Evolutionary conservation across 495 filamentous ascomycete genomes (phyloP).

Genomic region (Alectoria sarmentosa): DNA sequence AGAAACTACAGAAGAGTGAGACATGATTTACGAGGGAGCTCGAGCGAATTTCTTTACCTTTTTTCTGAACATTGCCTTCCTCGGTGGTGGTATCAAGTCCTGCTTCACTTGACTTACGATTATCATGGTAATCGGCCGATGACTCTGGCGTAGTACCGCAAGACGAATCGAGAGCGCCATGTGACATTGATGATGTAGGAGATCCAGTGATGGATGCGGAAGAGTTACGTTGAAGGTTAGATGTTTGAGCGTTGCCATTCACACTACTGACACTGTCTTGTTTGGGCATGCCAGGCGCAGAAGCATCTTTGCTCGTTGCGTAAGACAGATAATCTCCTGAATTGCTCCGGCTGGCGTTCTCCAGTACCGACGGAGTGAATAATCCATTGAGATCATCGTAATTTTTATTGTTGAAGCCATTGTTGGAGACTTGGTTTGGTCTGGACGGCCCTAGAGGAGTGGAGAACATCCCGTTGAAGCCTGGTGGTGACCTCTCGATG

Average conservation of each 20-base stretch:
- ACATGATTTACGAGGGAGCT: constrained; percentile 21
- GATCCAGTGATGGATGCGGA: constrained; percentile 40
- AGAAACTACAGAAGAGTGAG: constrained; percentile 27
- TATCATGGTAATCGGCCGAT: constrained; percentile 46
- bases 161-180: constrained; percentile 51
- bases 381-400: constrained; percentile 36
- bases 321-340: constrained; percentile 24
- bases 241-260: constrained; percentile 18
- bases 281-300: constrained; percentile 12
- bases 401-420: constrained; percentile 33
- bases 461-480: constrained; percentile 12
- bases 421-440: constrained; percentile 16
- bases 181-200: constrained; percentile 52
- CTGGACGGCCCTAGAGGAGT: constrained; percentile 3
- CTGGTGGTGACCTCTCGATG: constrained; percentile 10
- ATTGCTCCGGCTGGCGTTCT: constrained; percentile 26
- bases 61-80: constrained; percentile 31
- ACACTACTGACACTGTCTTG: constrained; percentile 16
- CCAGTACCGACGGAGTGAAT: constrained; percentile 41
- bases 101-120: constrained; percentile 22
- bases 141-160: constrained; percentile 76
- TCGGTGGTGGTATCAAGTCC: constrained; percentile 29
- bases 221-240: constrained; percentile 23
- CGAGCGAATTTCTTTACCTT: constrained; percentile 53
- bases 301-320: constrained; percentile 12